These are phyloP conservation scores for Somion occarium DNA, from an alignment of 1,284 basidiomycete genomes.

Conservation along the genomic window DNA sequence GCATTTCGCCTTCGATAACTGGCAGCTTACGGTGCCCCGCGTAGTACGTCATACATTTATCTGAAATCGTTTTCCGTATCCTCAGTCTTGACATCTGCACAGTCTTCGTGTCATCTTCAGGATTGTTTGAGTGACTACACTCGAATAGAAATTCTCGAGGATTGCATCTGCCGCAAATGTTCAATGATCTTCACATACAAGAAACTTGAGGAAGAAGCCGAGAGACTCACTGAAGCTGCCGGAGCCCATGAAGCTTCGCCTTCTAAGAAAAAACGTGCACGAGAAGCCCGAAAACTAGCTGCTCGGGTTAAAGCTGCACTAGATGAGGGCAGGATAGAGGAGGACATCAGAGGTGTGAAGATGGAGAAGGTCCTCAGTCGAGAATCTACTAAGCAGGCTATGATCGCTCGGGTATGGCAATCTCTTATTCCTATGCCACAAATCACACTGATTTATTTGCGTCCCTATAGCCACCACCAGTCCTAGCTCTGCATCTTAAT, in stretches of 20 bases:
- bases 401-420: constrained; percentile 72
- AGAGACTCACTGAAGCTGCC: constrained; percentile 44
- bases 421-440: background rate
- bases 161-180: constrained; percentile 82
- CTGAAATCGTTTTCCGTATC: background rate
- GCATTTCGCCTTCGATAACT: constrained; percentile 81
- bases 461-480: constrained; percentile 62
- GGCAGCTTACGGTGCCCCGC: constrained; percentile 74
- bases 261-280: constrained; percentile 69
- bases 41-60: constrained; percentile 32
- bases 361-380: constrained; percentile 70
- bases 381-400: constrained; percentile 82
- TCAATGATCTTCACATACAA: constrained; percentile 68
- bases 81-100: background rate
- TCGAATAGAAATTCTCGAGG: constrained; percentile 74
- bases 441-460: constrained; percentile 11
- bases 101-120: constrained; percentile 60
- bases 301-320: constrained; percentile 56
- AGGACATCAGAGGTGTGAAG: constrained; percentile 70
- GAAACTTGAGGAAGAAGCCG: constrained; percentile 54
- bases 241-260: constrained; percentile 39
- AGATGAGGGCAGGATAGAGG: constrained; percentile 74
- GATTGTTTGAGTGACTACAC: constrained; percentile 80
- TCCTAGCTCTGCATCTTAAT: constrained; percentile 83
- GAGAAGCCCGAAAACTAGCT: constrained; percentile 64